Conservation (phyloP, 2,329 filamentous ascomycete genomes). For the Clonostachys solani region DNA sequence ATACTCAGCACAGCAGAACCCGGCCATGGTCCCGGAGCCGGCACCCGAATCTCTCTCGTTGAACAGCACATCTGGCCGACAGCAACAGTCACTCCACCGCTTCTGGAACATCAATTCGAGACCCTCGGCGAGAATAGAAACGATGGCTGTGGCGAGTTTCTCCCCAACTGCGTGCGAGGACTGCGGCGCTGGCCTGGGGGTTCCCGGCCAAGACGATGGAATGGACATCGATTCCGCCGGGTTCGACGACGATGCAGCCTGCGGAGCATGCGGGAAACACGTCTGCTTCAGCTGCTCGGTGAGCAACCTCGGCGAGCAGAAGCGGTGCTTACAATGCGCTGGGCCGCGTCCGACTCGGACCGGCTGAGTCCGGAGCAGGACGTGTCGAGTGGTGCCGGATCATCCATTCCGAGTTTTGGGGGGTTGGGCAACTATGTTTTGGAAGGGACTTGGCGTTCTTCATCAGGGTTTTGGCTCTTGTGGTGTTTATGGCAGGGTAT, state of each 20-base stretch:
- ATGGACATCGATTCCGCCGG: slow-evolving; percentile 31
- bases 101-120: slow-evolving; percentile 54
- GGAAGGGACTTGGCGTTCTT: too few species aligned
- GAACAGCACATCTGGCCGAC: slow-evolving; percentile 4
- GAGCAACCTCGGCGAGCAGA: slow-evolving; percentile 50
- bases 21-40: slow-evolving; percentile 5
- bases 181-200: slow-evolving; percentile 32
- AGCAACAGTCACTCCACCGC: slow-evolving; percentile 51
- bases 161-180: slow-evolving; percentile 41
- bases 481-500: too few species aligned
- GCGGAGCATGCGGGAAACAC: slow-evolving; percentile 46
- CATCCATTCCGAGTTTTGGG: too few species aligned
- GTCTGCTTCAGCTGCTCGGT: slow-evolving; percentile 58
- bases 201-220: slow-evolving; percentile 10
- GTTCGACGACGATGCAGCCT: slow-evolving; percentile 23
- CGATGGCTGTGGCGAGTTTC: slow-evolving; percentile 9
- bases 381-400: too few species aligned
- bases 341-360: slow-evolving; percentile 12
- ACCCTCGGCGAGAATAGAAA: slow-evolving; percentile 17
- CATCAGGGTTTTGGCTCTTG: too few species aligned
- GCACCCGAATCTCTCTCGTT: slow-evolving; percentile 5
- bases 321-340: slow-evolving; percentile 49
- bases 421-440: too few species aligned
- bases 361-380: too few species aligned
- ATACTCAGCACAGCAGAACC: slow-evolving; percentile 46